phyloP scores from a whole-genome alignment of 78 protist genomes.

The Trichosphaerium sp. region DNA sequence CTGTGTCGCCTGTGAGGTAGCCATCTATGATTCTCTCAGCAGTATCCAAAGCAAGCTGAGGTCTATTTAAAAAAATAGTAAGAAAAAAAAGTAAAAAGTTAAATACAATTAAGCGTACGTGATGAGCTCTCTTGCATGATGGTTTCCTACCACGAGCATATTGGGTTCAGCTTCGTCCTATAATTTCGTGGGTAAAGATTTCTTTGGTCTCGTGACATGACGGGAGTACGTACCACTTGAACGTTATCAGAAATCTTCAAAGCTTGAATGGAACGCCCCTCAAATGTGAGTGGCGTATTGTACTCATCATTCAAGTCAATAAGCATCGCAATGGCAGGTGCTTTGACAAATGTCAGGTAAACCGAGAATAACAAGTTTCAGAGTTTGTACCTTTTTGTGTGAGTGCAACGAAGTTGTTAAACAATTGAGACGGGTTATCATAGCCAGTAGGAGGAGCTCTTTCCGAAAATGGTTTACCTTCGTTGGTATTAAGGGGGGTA shows the following conservation, averaged over 20 bases:
- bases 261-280: neutral
- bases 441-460: too few relatives aligned
- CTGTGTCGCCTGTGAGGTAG: neutral
- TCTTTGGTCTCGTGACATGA: neutral
- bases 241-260: neutral
- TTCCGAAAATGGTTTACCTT: too few relatives aligned
- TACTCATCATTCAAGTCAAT: neutral
- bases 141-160: neutral
- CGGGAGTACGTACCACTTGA: neutral
- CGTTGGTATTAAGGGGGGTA: too few relatives aligned
- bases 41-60: neutral
- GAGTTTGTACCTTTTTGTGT: too few relatives aligned
- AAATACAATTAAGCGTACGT: neutral
- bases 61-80: neutral
- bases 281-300: neutral
- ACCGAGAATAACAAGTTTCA: too few relatives aligned
- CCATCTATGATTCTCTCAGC: neutral
- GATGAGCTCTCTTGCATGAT: neutral
- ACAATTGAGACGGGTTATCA: too few relatives aligned
- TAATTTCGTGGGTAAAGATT: neutral
- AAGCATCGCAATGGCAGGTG: neutral
- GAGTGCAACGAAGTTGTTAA: too few relatives aligned
- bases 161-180: neutral
- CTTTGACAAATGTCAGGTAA: too few relatives aligned
- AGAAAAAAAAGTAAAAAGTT: neutral